Evolutionary conservation across 73 alveolate species (phyloP), one percentile per base, ranked within the genome.

Genomic region (Paramecium pentaurelia): DNA sequence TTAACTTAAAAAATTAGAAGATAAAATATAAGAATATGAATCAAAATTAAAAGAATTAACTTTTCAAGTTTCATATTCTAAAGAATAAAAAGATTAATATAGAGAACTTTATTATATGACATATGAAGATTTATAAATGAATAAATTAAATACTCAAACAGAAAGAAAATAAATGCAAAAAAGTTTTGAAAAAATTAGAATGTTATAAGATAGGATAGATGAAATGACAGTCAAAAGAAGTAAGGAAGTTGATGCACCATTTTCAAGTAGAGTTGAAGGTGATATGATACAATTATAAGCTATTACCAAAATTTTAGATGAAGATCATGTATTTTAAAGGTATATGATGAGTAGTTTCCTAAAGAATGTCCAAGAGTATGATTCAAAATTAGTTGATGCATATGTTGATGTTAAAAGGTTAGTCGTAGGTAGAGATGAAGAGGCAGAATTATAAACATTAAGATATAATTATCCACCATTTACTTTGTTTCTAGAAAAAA

Each of bases 141-240:
- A 16, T 27, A 80, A 80, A 80, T 22, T 80, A 25, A 80, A 80
- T 27, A 42, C 71, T 27, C 27, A 2, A 32, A 42, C 32, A 25
- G 71, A 80, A 80, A 80, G 58, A 27, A 80, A 49, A 44, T 80
- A 34, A 27, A 49, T 80, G 44, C 58, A 80, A 49, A 80, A 47
- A 47, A 80, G 49, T 20, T 80, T 20, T 32, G 91, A 80, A 18
- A 80, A 80, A 47, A 80, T 80, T 10, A 80, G 73, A 80, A 42
- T 80, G 73, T 80, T 80, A 47, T 80, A 80, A 36, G 58, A 80
- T 42, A 80, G 91, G 28, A 80, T 80, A 12, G 91, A 80, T 80
- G 91, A 80, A 45, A 80, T 80, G 71, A 80, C 91, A 12, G 91
- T 80, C 0, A 80, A 80, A 18, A 80, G 91, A 45, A 80, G 91